These are phyloP conservation scores for Sporothrix pallida DNA, from an alignment of 2,329 filamentous ascomycete species.

Conservation along the genomic window DNA sequence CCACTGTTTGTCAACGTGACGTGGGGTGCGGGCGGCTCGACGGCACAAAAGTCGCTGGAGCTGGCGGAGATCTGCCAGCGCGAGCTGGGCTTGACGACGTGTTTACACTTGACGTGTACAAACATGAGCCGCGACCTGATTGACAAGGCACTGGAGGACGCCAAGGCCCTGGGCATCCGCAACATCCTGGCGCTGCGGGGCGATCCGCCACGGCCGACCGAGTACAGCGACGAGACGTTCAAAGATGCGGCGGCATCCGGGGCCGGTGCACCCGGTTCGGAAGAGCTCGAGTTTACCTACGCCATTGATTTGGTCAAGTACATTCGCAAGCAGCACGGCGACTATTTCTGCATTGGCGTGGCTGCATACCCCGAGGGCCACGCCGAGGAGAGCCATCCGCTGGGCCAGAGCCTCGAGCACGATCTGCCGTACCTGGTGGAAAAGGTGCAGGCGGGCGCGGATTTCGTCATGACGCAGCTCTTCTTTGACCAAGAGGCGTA, in stretches of 20 bases:
- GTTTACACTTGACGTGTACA: constrained; percentile 94
- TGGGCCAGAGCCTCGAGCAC: constrained; percentile 70
- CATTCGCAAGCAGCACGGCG: constrained; percentile 81
- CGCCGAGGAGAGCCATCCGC: constrained; percentile 84
- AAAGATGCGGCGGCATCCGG: constrained; percentile 56
- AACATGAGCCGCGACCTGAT: constrained; percentile 91
- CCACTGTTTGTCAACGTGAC: constrained; percentile 97
- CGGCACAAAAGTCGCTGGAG: constrained; percentile 87
- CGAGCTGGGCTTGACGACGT: constrained; percentile 90
- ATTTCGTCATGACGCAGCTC: constrained; percentile 98
- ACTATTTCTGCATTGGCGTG: constrained; percentile 96
- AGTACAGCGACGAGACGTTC: constrained; percentile 67
- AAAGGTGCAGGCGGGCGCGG: constrained; percentile 88
- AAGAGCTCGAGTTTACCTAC: constrained; percentile 83
- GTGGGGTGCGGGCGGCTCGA: constrained; percentile 95
- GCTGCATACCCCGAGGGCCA: constrained; percentile 96
- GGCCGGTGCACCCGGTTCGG: constrained; percentile 42
- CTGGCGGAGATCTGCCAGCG: constrained; percentile 94
- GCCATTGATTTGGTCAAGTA: constrained; percentile 89
- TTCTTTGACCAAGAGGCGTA: constrained; percentile 93
- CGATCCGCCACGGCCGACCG: constrained; percentile 86
- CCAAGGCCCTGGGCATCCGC: constrained; percentile 85
- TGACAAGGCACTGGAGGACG: constrained; percentile 87
- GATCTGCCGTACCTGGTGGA: constrained; percentile 90
- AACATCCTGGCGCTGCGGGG: constrained; percentile 93